Conservation (phyloP, 345 rosid species). For the Brassica incana region DNA sequence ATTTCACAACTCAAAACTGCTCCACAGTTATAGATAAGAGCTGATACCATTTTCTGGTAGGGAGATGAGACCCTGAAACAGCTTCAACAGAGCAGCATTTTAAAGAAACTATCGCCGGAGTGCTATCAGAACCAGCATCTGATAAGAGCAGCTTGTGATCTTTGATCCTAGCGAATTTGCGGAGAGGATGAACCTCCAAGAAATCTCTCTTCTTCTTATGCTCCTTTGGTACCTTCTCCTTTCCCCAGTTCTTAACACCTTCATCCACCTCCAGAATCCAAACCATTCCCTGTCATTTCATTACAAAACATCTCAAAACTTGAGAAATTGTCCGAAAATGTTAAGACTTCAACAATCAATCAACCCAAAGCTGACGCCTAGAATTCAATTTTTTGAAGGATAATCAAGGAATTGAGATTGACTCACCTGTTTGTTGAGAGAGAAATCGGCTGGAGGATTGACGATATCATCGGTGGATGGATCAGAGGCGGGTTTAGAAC, state of each 20-base stretch:
- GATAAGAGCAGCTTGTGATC: slow-evolving; percentile 56
- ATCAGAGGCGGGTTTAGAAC: slow-evolving; percentile 22
- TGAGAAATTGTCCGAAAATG: not conserved
- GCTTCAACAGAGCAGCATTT: slow-evolving; percentile 70
- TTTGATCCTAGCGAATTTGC: slow-evolving; percentile 57
- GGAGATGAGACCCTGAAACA: slow-evolving; percentile 69
- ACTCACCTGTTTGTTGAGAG: slow-evolving; percentile 49
- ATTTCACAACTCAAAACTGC: not conserved
- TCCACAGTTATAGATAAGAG: not conserved
- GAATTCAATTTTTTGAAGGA: not conserved
- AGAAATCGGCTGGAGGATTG: slow-evolving; percentile 45
- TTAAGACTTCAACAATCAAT: not conserved
- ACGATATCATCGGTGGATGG: slow-evolving; percentile 10
- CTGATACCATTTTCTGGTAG: slow-evolving; percentile 80
- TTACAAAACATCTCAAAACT: not conserved
- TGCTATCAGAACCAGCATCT: slow-evolving; percentile 46
- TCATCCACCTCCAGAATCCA: slow-evolving; percentile 82
- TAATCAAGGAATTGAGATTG: not conserved
- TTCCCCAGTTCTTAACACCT: slow-evolving; percentile 46
- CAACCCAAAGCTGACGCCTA: not conserved
- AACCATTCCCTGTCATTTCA: slow-evolving; percentile 57
- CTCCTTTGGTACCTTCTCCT: slow-evolving; percentile 51
- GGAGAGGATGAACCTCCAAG: slow-evolving; percentile 66
- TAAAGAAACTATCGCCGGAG: slow-evolving; percentile 45
- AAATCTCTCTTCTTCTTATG: slow-evolving; percentile 61